A percentile compares a stretch with the other conserved stretches of the same genome.
Conservation (phyloP, 495 filamentous ascomycete species). For the Podospora pseudoanserina region DNA sequence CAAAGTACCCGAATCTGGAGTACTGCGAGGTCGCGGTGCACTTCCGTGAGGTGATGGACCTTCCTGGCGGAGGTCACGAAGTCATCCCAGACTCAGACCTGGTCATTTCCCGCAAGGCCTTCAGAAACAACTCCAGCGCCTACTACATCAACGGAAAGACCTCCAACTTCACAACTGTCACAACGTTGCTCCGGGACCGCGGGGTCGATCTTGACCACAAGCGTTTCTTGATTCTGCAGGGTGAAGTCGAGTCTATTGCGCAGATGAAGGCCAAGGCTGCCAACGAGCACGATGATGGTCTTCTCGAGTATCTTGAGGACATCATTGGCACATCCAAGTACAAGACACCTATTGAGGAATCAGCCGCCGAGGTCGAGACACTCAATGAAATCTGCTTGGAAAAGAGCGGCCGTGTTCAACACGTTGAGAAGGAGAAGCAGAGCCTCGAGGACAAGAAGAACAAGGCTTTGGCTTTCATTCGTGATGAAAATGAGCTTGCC, state of each 20-base stretch:
- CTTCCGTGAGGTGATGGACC: conserved; percentile 90
- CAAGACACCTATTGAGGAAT: conserved; percentile 93
- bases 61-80: conserved; percentile 67
- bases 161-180: conserved; percentile 88
- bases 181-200: conserved; percentile 77
- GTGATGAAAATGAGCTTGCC: conserved; percentile 87
- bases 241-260: conserved; percentile 96
- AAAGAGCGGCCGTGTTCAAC: conserved; percentile 90
- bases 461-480: conserved; percentile 82
- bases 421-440: conserved; percentile 96
- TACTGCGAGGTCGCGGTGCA: conserved; percentile 94
- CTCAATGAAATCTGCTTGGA: conserved; percentile 93
- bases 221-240: conserved; percentile 94
- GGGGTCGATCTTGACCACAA: conserved; percentile 98
- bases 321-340: conserved; percentile 98
- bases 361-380: conserved; percentile 79
- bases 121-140: conserved; percentile 96
- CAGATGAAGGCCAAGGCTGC: conserved; percentile 98
- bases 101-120: conserved; percentile 85
- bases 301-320: conserved; percentile 95
- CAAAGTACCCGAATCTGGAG: conserved; percentile 74
- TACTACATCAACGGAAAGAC: conserved; percentile 91
- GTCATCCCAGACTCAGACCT: conserved; percentile 78
- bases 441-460: conserved; percentile 93
- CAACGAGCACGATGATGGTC: conserved; percentile 91